These are phyloP conservation scores for Chimonanthus salicifolius DNA, from an alignment of 164 flowering plant species.

Conservation along the genomic window DNA sequence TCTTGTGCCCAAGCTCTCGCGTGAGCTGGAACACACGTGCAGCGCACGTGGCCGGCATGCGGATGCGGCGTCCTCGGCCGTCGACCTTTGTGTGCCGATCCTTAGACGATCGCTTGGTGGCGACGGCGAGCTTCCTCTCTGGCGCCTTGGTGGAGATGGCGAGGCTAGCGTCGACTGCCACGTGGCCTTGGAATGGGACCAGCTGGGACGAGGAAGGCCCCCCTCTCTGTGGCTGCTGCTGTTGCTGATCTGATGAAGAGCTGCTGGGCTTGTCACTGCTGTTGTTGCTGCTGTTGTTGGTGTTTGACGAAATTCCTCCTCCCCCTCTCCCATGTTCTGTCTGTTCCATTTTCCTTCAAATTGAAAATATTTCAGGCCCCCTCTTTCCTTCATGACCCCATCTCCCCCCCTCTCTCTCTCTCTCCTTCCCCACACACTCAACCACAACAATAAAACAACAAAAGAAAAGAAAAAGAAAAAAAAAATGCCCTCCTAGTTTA, in stretches of 20 bases:
- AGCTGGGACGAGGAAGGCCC: not conserved
- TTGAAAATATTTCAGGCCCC: not conserved
- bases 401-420: not conserved
- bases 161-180: conserved; percentile 2
- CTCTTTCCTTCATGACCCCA: conserved; percentile 15
- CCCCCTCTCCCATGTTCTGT: conserved; percentile 18
- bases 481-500: not conserved
- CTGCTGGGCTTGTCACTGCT: not conserved
- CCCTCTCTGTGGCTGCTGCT: conserved; percentile 11
- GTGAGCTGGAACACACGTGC: conserved; percentile 82
- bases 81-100: conserved; percentile 84
- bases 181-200: conserved; percentile 24
- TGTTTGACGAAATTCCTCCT: not conserved
- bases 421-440: not conserved
- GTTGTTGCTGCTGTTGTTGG: not conserved
- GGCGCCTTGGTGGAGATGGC: conserved; percentile 17
- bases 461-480: not conserved
- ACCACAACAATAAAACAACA: not conserved
- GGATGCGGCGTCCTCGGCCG: conserved; percentile 69
- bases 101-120: conserved; percentile 47
- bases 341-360: conserved; percentile 26
- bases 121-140: conserved; percentile 3
- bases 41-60: conserved; percentile 84
- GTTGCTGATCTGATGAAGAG: not conserved
- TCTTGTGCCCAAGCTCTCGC: conserved; percentile 65